phyloP scores from a whole-genome alignment of 2,329 filamentous ascomycete genomes.

The Cercospora berteroae region DNA sequence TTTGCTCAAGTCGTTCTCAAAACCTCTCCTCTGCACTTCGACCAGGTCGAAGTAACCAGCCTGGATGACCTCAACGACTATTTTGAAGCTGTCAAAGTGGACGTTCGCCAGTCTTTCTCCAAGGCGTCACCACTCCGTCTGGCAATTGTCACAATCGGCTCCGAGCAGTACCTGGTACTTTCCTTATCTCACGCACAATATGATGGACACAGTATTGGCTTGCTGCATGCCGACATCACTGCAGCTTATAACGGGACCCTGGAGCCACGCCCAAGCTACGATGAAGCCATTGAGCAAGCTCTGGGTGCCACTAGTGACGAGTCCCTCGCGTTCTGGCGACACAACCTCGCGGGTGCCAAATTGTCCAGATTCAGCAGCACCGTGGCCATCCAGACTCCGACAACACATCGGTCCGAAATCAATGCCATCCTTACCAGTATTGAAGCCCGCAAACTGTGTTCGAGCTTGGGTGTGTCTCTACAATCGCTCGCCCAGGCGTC shows the following conservation, averaged over 20 bases:
- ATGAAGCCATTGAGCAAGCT: conserved; percentile 56
- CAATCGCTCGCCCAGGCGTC: conserved; percentile 75
- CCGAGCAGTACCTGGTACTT: conserved; percentile 53
- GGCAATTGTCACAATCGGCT: conserved; percentile 38
- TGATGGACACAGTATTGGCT: conserved; percentile 77
- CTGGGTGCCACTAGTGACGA: conserved; percentile 49
- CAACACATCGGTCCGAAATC: conserved; percentile 48
- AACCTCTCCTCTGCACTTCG: conserved; percentile 38
- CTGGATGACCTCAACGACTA: conserved; percentile 35
- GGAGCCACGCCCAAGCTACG: conserved; percentile 49
- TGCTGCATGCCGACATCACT: conserved; percentile 70
- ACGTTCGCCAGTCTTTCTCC: conserved; percentile 39
- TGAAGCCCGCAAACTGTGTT: conserved; percentile 61
- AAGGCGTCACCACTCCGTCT: conserved; percentile 37
- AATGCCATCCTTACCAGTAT: conserved; percentile 45
- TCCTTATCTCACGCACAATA: conserved; percentile 86
- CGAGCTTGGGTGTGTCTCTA: conserved; percentile 63
- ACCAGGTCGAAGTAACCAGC: conserved; percentile 24
- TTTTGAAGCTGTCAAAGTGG: conserved; percentile 38
- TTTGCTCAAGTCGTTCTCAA: conserved; percentile 57
- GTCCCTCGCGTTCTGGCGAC: conserved; percentile 66
- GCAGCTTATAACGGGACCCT: conserved; percentile 54
- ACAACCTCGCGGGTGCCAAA: conserved; percentile 58
- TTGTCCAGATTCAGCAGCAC: conserved; percentile 42
- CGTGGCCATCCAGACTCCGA: conserved; percentile 17